Evolutionary conservation across 805 yeast genomes (phyloP), one percentile per base, ranked within the genome.

Genomic region (Pichia nakasei): DNA sequence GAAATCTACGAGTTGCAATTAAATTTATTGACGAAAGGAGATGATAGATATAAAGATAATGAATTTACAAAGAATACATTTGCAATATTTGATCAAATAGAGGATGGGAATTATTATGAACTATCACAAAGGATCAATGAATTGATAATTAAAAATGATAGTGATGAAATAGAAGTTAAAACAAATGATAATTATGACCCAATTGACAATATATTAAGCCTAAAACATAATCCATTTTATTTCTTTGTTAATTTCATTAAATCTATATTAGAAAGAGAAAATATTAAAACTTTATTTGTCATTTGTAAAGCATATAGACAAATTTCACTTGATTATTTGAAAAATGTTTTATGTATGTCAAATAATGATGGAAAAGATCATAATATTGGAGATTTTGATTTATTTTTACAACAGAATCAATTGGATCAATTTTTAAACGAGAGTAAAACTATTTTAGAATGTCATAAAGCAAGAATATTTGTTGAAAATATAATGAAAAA

Each of bases 281-380:
- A 88, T 43, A 57, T 85, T 3, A 67, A 66, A 41, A 71, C 85
- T 0, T 60, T 87, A 41, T 65, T 72, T 13, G 67, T 69, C 1
- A 71, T 87, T 31, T 69, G 81, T 46, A 71, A 69, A 49, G 68
- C 81, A 29, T 85, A 79, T 57, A 68, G 75, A 50, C 69, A 67
- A 43, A 48, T 81, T 1, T 57, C 67, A 13, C 48, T 61, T 9
- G 26, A 33, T 1, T 54, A 47, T 22, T 29, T 61, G 24, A 42
- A 40, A 31, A 43, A 48, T 20, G 26, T 51, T 13, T 32, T 61
- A 22, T 26, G 51, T 9, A 43, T 56, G 5, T 46, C 67, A 18
- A 61, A 57, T 19, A 70, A 69, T 40, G 38, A 49, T 7, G 37
- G 51, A 9, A 42, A 55, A 4, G 46, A 67, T 17, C 61, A 58